phyloP scores from a whole-genome alignment of 345 rosid genomes.

The Hypericum androsaemum region DNA sequence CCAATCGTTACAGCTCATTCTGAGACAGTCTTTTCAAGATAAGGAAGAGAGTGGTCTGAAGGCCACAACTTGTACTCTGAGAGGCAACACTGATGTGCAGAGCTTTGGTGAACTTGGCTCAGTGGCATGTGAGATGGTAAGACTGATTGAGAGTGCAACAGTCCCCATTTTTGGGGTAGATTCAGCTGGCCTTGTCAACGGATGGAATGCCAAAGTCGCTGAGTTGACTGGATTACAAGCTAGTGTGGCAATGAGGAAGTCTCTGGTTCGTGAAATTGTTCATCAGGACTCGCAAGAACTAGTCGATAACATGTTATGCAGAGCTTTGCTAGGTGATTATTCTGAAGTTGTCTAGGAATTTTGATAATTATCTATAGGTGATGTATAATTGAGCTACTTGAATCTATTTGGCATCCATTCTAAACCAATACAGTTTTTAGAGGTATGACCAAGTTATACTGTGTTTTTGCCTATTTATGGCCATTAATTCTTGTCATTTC shows the following conservation, averaged over 20 bases:
- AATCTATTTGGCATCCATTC: no score
- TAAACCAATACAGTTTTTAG: no score
- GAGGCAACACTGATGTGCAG: constrained; percentile 23
- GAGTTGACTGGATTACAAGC: constrained; percentile 62
- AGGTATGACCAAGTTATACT: no score
- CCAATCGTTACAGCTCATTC: constrained; percentile 64
- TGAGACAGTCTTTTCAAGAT: constrained; percentile 52
- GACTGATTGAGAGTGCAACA: constrained; percentile 74
- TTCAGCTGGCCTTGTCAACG: constrained; percentile 58
- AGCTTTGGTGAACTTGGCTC: constrained; percentile 51
- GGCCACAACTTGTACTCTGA: constrained; percentile 16
- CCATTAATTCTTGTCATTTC: no score
- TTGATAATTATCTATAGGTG: constrained; percentile 1
- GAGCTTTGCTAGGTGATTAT: constrained; percentile 59
- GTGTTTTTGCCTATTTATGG: no score
- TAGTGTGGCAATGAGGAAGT: constrained; percentile 62
- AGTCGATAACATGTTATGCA: constrained; percentile 38
- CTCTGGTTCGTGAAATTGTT: constrained; percentile 52
- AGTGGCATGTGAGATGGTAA: constrained; percentile 76
- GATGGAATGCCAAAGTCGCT: constrained; percentile 70
- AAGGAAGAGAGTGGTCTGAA: constrained; percentile 33
- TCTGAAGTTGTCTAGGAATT: neutral
- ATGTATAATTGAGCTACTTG: no score
- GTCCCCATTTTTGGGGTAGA: constrained; percentile 85
- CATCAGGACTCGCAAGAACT: constrained; percentile 42